Evolutionary conservation across 495 filamentous ascomycete genomes (phyloP), one percentile per base, ranked within the genome.

Genomic region (Aspergillus cavernicola): DNA sequence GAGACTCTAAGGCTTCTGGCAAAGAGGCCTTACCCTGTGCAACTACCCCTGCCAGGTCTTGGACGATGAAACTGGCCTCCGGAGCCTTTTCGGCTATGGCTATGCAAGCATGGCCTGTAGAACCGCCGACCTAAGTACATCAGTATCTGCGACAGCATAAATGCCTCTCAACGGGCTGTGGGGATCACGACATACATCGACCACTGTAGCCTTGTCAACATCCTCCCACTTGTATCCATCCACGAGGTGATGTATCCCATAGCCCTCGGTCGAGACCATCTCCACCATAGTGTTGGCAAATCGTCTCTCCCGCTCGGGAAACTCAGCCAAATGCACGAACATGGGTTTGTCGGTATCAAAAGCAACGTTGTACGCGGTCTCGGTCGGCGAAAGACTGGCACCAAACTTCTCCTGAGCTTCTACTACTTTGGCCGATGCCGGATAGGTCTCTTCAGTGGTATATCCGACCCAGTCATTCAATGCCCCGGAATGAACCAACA

Each of bases 21-120:
- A 53, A 31, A 1, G 18, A 15, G 3, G 15, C 6, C 2, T 1
- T 16, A 10, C 37, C 26, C 13, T 53, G 16, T 13, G 33, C 50
- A 23, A 52, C 24, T 2, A 52, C 70, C 61, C 32, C 71, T 37
- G 0, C 66, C 56, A 24, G 66, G 19, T 43, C 50, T 12, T 52
- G 38, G 19, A 52, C 38, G 19, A 36, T 10, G 18, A 52, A 52
- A 0, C 23, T n/a, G 2, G 28, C 24, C 1, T 20, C 39, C 0
- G 24, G 38, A 0, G 19, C 18, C 15, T 33, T 23, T 23, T 32
- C 26, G 6, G 50, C 35, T 13, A 52, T 31, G 3, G 50, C 38
- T 15, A 44, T 15, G 8, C 38, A 42, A 2, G 28, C 39, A 28
- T 52, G 50, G 16, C 50, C 50, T 18, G 50, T 52, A 13, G 50